Base-by-base conservation (phyloP, 2,329 filamentous ascomycete species). In the Fusarium zealandicum region DNA sequence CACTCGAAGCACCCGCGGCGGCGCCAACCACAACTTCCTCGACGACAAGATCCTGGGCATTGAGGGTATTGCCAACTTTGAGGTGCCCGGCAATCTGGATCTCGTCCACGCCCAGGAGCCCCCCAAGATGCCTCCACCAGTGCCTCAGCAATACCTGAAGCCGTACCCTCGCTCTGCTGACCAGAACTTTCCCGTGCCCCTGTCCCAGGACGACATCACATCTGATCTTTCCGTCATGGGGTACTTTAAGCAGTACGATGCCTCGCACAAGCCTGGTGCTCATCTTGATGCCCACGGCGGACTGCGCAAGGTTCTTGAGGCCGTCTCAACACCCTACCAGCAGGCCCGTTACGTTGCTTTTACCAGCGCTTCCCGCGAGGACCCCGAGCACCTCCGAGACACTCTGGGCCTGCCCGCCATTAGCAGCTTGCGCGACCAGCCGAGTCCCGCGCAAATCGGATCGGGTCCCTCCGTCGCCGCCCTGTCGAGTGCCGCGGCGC, bases 31-130 rank as follows among this genome's bases (percentile, higher is more conserved):
- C 47, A 85, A 84, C 64, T 83, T 83, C 56, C 66, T 80, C 30
- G 83, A 86, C 57, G 81, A 84, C 67, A 82, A 80, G 64, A 74
- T 84, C 32, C 74, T 85, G 11, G 85, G 85, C 12, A 77, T 87
- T 22, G 85, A 88, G 67, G 82, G 80, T 17, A 76, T 88, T 37
- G 76, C 80, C 53, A 86, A 83, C 62, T 82, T 86, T 57, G 82
- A 85, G 64, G 75, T 84, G 22, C 81, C 82, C 1, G 76, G 78
- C 39, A 87, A 85, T 65, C 76, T 88, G 36, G 81, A 85, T 58
- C 78, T 83, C 54, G 76, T 85, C 60, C 75, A 81, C 37, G 76
- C 76, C 4, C 78, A 80, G 27, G 83, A 85, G 66, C 82, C 74
- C 8, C 77, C 83, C 43, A 85, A 82, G 72, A 79, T 86, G 69